Evolutionary conservation across 176 grass and related monocot species (phyloP), one percentile per base, ranked within the genome.

Genomic region (Zizania latifolia): DNA sequence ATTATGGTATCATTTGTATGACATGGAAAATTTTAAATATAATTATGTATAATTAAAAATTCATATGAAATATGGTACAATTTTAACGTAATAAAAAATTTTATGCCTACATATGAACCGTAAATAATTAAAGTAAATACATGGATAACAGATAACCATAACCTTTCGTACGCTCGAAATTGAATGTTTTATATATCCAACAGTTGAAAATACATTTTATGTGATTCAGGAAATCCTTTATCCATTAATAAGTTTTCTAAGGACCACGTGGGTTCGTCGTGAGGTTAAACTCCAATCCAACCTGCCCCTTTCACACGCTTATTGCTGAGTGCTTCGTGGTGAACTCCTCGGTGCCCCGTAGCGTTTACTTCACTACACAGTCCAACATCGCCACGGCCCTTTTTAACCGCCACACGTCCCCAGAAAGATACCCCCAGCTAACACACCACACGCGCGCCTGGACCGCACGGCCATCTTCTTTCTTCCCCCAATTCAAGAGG

Each of bases 321-420:
- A 17, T 23, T 70, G 0, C 14, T 21, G 40, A 13, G 43, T 16
- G 2, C 46, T 19, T n/a, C 24, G 4, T 1, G 28, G 71, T 68
- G 23, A 30, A 59, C 37, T 40, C 19, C 2, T 3, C 6, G 61
- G 15, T 67, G 50, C 38, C 8, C 37, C 10, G 2, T 80, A 69
- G 63, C 77, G 15, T 69, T 76, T 80, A 62, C 15, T 33, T 19
- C 10, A 31, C 51, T 21, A 1, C 62, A 34, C 72, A 8, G 22
- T n/a, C 22, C 41, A 48, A 27, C 38, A 13, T 11, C n/a, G 17
- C 4, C 29, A 72, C 45, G 11, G 2, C 39, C 13, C 13, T 28
- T 41, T 21, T 54, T 66, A 75, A 35, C 32, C 12, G 71, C 84
- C 33, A 81, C 84, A 76, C 71, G 78, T 43, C 78, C 71, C 63